These are phyloP conservation scores for Sporothrix euskadiensis DNA, from an alignment of 2,329 filamentous ascomycete species.

Conservation along the genomic window DNA sequence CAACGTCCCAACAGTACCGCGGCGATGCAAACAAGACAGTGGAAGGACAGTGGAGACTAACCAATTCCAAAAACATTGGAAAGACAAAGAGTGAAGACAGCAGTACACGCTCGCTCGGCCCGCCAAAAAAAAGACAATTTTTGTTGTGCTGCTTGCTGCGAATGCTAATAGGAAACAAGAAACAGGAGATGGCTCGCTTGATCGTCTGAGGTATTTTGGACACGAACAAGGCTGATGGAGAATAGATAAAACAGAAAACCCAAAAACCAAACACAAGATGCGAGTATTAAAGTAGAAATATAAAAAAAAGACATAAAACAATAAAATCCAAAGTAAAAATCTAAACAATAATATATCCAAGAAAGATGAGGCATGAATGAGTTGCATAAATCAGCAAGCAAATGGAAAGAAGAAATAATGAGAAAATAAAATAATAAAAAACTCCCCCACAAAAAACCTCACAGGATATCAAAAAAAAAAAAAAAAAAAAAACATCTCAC, in stretches of 20 bases:
- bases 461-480: background rate
- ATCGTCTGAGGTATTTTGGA: background rate
- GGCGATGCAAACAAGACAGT: background rate
- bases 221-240: background rate
- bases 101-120: background rate
- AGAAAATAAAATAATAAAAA: background rate
- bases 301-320: background rate
- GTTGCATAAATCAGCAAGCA: background rate
- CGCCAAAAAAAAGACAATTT: background rate
- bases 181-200: background rate
- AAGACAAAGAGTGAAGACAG: background rate
- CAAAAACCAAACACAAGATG: background rate
- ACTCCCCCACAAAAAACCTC: background rate
- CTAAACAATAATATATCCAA: background rate
- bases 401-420: background rate
- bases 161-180: background rate
- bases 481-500: background rate
- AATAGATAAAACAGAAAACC: background rate
- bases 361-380: background rate
- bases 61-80: background rate
- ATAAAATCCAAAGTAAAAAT: background rate
- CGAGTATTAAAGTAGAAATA: background rate
- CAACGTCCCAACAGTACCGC: background rate
- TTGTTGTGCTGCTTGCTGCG: conserved; percentile 5
- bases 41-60: background rate